phyloP scores from a whole-genome alignment of 176 grass and related monocot genomes.

The Zoysia japonica region DNA sequence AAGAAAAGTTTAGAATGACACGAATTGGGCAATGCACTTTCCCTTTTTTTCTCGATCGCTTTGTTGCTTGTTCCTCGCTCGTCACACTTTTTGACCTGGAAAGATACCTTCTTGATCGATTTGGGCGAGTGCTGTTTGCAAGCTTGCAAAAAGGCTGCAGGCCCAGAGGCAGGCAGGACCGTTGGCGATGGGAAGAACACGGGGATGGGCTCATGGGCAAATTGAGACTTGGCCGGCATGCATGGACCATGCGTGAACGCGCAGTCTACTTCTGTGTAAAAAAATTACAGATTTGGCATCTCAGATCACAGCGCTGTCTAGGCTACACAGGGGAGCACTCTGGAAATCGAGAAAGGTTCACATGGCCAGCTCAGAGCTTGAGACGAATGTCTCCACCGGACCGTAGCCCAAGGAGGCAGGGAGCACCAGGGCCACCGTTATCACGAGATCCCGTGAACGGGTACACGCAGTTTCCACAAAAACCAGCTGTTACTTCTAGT shows the following conservation, averaged over 20 bases:
- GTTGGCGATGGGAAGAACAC: background rate
- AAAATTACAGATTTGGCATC: background rate
- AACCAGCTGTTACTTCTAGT: no score
- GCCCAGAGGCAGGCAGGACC: background rate
- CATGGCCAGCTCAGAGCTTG: background rate
- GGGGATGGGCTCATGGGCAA: background rate
- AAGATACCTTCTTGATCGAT: slow-evolving; percentile 26
- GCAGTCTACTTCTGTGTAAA: background rate
- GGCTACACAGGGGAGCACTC: background rate
- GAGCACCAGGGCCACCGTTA: background rate
- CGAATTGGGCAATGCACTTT: background rate
- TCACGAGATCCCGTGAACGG: background rate
- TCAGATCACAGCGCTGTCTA: background rate
- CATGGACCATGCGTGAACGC: background rate
- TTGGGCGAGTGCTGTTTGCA: background rate
- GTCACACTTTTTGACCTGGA: background rate
- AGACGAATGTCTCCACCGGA: background rate
- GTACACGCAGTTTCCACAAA: background rate
- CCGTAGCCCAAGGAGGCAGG: background rate
- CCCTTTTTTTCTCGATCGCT: slow-evolving; percentile 30
- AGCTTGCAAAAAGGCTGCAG: no score
- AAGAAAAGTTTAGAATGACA: background rate
- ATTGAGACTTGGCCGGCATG: background rate
- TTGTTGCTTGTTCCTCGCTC: slow-evolving; percentile 18
- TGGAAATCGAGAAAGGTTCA: slow-evolving; percentile 13